A percentile compares a stretch with the other conserved stretches of the same genome.
Evolutionary conservation across 805 yeast species (phyloP).

Genomic region (Wickerhamomyces subpelliculosus): DNA sequence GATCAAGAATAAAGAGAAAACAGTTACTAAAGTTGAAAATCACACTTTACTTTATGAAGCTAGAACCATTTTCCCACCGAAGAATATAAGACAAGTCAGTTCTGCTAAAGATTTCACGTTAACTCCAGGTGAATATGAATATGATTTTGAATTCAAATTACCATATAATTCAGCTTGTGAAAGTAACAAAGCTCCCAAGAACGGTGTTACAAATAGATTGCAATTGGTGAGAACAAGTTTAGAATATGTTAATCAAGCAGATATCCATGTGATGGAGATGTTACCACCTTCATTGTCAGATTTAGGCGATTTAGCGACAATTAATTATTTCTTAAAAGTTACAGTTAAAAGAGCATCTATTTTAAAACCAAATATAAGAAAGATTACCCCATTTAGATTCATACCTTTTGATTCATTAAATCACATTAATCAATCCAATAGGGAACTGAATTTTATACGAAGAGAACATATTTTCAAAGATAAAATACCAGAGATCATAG

Average conservation of each 20-base stretch:
- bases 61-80: conserved; percentile 41
- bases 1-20: conserved; percentile 1
- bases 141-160: conserved; percentile 29
- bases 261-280: no score
- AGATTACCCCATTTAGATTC: conserved; percentile 18
- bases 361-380: conserved; percentile 40
- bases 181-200: conserved; percentile 40
- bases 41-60: conserved; percentile 43
- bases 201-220: conserved; percentile 10
- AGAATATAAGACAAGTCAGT: conserved; percentile 34
- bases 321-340: conserved; percentile 46
- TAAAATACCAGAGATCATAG: conserved; percentile 38
- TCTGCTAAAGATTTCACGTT: conserved; percentile 38
- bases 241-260: not conserved
- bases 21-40: conserved; percentile 4
- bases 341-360: conserved; percentile 49
- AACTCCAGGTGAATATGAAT: conserved; percentile 43
- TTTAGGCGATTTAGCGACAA: not conserved
- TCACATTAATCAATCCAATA: conserved; percentile 21
- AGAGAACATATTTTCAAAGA: conserved; percentile 31
- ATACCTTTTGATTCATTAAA: conserved; percentile 7
- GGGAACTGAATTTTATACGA: conserved; percentile 38
- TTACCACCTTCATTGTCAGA: conserved; percentile 15
- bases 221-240: not conserved
- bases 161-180: conserved; percentile 33